These are phyloP conservation scores for Friedmanniomyces simplex DNA, from an alignment of 495 filamentous ascomycete genomes.

Conservation along the genomic window DNA sequence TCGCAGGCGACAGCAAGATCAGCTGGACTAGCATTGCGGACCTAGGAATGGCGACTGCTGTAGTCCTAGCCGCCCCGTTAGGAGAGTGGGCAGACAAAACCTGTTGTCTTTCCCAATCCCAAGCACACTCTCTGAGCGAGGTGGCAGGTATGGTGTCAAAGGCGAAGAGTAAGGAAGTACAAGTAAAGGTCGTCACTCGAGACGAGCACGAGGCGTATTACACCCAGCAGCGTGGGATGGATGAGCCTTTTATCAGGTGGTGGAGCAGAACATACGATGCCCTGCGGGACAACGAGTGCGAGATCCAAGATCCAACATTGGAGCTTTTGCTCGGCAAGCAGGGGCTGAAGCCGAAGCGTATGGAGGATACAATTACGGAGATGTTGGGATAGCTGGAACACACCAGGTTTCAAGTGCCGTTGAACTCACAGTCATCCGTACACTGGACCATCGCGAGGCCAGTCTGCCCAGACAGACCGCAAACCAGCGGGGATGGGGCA, in stretches of 20 bases:
- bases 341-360: constrained; percentile 29
- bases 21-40: constrained; percentile 39
- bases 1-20: constrained; percentile 35
- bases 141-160: constrained; percentile 29
- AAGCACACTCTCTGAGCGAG: constrained; percentile 28
- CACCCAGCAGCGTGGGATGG: constrained; percentile 29
- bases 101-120: constrained; percentile 31
- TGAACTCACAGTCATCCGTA: too few relatives aligned
- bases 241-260: constrained; percentile 32
- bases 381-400: constrained; percentile 3
- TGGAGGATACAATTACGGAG: constrained; percentile 26
- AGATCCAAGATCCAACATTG: constrained; percentile 33
- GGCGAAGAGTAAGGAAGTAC: constrained; percentile 15
- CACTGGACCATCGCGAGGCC: too few relatives aligned
- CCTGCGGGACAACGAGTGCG: constrained; percentile 34
- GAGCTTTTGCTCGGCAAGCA: constrained; percentile 29
- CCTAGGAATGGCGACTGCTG: constrained; percentile 34
- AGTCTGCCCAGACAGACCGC: too few relatives aligned
- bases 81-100: constrained; percentile 31
- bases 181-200: neutral
- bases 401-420: too few relatives aligned
- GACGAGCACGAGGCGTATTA: constrained; percentile 32
- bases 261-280: constrained; percentile 39
- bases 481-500: too few relatives aligned
- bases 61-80: constrained; percentile 24